Evolutionary conservation across 352 stramenopile genomes (phyloP).

Genomic region (Globisporangium emineosum): DNA sequence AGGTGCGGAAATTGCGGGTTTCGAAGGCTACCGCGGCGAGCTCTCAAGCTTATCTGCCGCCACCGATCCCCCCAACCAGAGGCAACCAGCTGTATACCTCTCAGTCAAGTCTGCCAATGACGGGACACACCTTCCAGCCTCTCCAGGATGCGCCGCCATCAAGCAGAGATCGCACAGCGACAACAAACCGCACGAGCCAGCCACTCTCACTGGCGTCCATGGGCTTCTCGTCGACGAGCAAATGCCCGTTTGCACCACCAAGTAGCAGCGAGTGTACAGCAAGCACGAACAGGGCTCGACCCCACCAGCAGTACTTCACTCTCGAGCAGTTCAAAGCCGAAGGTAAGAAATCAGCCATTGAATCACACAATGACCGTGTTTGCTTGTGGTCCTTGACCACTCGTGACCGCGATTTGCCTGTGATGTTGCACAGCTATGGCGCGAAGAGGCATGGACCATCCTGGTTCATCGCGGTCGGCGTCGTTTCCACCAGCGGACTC

Average conservation of each 20-base stretch:
- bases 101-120: background rate
- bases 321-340: constrained; percentile 28
- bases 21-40: background rate
- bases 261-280: background rate
- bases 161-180: background rate
- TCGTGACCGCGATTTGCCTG: background rate
- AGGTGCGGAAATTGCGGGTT: constrained; percentile 10
- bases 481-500: constrained; percentile 11
- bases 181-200: constrained; percentile 2
- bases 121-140: background rate
- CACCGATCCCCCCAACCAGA: background rate
- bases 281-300: background rate
- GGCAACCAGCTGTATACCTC: background rate
- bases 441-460: constrained; percentile 13
- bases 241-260: background rate
- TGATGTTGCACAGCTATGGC: constrained; percentile 12
- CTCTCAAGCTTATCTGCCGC: constrained; percentile 2
- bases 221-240: constrained; percentile 5
- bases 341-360: constrained; percentile 10
- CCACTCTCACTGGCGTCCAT: constrained; percentile 14
- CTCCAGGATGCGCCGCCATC: background rate
- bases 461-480: constrained; percentile 6
- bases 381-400: background rate
- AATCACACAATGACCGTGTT: background rate
- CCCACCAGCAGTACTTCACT: constrained; percentile 6